Evolutionary conservation across 2,329 filamentous ascomycete genomes (phyloP).

Genomic region (Monilinia laxa): DNA sequence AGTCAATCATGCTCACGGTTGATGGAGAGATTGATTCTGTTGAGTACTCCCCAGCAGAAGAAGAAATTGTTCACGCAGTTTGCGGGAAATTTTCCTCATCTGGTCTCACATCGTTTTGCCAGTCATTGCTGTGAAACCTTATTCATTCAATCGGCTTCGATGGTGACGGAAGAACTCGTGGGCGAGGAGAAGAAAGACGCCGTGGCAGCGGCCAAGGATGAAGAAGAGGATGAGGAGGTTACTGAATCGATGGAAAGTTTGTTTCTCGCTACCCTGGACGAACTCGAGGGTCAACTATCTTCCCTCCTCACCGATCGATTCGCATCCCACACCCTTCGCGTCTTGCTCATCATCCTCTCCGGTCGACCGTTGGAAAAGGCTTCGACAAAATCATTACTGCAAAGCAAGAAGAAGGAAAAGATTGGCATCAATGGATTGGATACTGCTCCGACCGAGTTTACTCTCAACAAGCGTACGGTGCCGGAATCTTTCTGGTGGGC

Average conservation of each 20-base stretch:
- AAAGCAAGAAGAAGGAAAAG: conserved; percentile 91
- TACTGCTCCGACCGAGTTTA: conserved; percentile 49
- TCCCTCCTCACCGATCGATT: conserved; percentile 81
- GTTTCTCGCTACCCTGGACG: conserved; percentile 79
- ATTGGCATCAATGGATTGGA: conserved; percentile 61
- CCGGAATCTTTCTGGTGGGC: conserved; percentile 77
- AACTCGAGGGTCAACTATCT: conserved; percentile 81
- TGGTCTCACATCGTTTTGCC: conserved; percentile 93
- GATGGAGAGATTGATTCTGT: conserved; percentile 84
- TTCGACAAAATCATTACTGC: conserved; percentile 70
- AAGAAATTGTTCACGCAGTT: conserved; percentile 86
- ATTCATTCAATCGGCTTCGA: conserved; percentile 77
- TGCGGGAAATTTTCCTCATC: conserved; percentile 78
- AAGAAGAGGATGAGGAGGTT: conserved; percentile 46
- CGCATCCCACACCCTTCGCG: conserved; percentile 85
- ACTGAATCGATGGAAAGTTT: conserved; percentile 71
- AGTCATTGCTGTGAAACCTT: conserved; percentile 96
- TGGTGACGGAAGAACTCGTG: conserved; percentile 71
- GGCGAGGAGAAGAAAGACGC: conserved; percentile 49
- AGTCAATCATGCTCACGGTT: conserved; percentile 93
- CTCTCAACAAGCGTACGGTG: conserved; percentile 55
- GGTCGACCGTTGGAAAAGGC: conserved; percentile 74
- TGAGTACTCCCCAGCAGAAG: conserved; percentile 76
- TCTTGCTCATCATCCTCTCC: conserved; percentile 81
- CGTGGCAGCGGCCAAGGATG: conserved; percentile 53